Conservation (phyloP, 1,284 basidiomycete genomes). For the Apiotrichum laibachii region DNA sequence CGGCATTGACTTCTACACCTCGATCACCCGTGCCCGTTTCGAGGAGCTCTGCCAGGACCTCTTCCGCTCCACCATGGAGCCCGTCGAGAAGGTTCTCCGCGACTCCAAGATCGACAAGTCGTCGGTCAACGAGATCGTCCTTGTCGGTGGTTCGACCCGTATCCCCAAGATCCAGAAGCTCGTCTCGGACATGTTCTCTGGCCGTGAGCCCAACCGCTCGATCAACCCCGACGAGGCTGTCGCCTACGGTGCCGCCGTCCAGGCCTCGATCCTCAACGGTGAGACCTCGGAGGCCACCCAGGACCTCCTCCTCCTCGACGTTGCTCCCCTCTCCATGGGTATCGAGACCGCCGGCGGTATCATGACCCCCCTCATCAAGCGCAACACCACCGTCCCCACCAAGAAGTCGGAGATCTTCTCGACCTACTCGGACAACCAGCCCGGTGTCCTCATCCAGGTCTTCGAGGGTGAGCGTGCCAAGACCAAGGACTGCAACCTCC, state of each 20-base stretch:
- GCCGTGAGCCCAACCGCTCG: conserved; percentile 89
- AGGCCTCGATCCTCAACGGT: conserved; percentile 92
- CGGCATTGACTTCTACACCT: conserved; percentile 98
- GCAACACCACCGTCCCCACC: conserved; percentile 97
- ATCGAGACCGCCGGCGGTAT: conserved; percentile 99
- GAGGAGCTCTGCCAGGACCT: conserved; percentile 97
- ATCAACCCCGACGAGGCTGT: conserved; percentile 98
- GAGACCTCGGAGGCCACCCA: conserved; percentile 62
- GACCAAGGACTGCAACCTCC: conserved; percentile 98
- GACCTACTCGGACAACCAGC: conserved; percentile 98
- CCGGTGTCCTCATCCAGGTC: conserved; percentile 97
- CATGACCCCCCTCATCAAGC: conserved; percentile 86
- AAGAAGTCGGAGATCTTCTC: conserved; percentile 99
- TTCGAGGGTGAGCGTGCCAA: conserved; percentile 99
- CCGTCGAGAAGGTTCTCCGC: conserved; percentile 96
- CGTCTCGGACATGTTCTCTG: conserved; percentile 97
- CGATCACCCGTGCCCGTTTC: conserved; percentile 97
- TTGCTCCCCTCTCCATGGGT: conserved; percentile 64
- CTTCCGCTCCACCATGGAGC: conserved; percentile 95
- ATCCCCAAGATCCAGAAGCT: conserved; percentile 98
- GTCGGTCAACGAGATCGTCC: conserved; percentile 70
- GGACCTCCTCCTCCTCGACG: conserved; percentile 87
- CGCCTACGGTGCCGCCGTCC: conserved; percentile 94
- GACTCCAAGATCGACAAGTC: conserved; percentile 91
- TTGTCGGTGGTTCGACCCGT: conserved; percentile 97